Conservation (phyloP, 2,329 filamentous ascomycete genomes). For the Penicillium italicum region DNA sequence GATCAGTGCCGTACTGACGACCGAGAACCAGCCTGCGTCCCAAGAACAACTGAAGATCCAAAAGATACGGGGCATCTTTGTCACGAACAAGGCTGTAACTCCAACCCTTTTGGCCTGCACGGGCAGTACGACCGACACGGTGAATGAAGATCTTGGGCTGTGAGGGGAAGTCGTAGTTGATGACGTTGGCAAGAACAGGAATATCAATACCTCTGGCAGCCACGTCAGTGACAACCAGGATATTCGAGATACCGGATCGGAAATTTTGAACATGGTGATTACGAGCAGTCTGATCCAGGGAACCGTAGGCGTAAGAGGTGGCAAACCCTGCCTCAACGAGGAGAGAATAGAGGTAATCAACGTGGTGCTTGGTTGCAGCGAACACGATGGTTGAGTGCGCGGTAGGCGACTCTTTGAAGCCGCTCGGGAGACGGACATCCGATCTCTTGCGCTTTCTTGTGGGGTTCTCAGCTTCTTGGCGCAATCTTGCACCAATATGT, state of each 20-base stretch:
- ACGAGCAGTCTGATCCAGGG: constrained; percentile 87
- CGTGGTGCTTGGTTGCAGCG: constrained; percentile 91
- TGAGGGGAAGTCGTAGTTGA: constrained; percentile 97
- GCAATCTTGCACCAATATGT: constrained; percentile 46
- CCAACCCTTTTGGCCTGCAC: constrained; percentile 91
- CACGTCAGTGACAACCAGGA: constrained; percentile 93
- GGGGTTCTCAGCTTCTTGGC: constrained; percentile 47
- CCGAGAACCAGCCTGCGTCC: constrained; percentile 79
- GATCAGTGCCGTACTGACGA: constrained; percentile 55
- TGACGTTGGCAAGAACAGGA: constrained; percentile 89
- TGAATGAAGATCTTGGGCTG: constrained; percentile 97
- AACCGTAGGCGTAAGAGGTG: constrained; percentile 91
- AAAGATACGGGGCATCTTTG: constrained; percentile 81
- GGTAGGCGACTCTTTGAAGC: constrained; percentile 67
- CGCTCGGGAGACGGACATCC: constrained; percentile 49
- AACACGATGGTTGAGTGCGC: constrained; percentile 94
- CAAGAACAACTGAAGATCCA: constrained; percentile 92
- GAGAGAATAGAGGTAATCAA: constrained; percentile 85
- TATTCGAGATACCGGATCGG: constrained; percentile 75
- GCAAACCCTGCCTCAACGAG: constrained; percentile 78
- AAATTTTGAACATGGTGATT: constrained; percentile 92
- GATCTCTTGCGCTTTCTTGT: constrained; percentile 48
- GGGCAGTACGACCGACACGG: constrained; percentile 89
- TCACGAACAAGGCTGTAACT: constrained; percentile 89
- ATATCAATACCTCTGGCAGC: constrained; percentile 98